These are phyloP conservation scores for Candolleomyces aberdarensis DNA, from an alignment of 768 basidiomycete genomes.

Conservation along the genomic window DNA sequence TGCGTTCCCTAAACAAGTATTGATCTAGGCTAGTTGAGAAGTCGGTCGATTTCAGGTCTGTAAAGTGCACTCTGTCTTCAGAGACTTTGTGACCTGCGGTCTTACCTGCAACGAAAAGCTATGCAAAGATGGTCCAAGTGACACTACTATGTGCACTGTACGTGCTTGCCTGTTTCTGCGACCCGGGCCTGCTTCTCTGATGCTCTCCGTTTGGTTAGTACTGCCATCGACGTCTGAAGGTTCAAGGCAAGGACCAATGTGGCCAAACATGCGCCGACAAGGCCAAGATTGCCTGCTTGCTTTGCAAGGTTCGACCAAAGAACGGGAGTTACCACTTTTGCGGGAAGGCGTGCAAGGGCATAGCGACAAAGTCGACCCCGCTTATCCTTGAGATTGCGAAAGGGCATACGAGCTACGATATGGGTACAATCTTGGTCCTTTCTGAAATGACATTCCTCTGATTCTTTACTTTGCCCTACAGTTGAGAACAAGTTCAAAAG, in stretches of 20 bases:
- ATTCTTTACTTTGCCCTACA: constrained; percentile 1
- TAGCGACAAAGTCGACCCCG: constrained; percentile 19
- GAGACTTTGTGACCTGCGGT: constrained; percentile 22
- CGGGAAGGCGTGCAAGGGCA: constrained; percentile 22
- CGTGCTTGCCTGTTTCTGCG: neutral
- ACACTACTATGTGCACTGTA: constrained; percentile 23
- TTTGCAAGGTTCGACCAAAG: constrained; percentile 25
- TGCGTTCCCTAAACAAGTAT: neutral
- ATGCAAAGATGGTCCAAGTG: constrained; percentile 11
- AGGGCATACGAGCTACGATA: constrained; percentile 20
- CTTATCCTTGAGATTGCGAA: constrained; percentile 21
- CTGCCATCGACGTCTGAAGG: constrained; percentile 24
- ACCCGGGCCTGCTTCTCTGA: neutral
- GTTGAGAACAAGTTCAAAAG: constrained; percentile 24
- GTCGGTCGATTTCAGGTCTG: neutral
- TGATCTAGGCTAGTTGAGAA: neutral
- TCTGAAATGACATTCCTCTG: neutral
- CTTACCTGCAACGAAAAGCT: constrained; percentile 21
- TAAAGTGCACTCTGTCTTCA: constrained; percentile 9
- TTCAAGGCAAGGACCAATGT: constrained; percentile 21
- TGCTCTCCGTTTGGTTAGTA: constrained; percentile 14
- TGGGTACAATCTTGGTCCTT: constrained; percentile 11
- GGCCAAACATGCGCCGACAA: constrained; percentile 18
- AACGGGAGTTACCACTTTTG: constrained; percentile 22
- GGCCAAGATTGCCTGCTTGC: constrained; percentile 22